phyloP scores from a whole-genome alignment of 495 filamentous ascomycete genomes.

The Neurospora terricola region DNA sequence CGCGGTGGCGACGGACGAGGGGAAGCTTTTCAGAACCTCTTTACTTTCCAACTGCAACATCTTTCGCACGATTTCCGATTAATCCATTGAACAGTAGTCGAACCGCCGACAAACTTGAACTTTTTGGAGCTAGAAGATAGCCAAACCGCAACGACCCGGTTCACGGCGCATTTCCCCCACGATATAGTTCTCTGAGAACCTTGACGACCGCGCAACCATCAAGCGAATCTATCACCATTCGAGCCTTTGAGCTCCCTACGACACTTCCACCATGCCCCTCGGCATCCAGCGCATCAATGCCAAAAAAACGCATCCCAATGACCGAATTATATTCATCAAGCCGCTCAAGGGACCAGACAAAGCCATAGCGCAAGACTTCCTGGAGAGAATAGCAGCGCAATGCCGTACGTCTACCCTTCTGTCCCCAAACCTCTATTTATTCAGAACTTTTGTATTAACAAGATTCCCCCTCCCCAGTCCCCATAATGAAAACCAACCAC shows the following conservation, averaged over 20 bases:
- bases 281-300: conserved; percentile 61
- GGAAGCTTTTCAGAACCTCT: neutral
- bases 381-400: conserved; percentile 70
- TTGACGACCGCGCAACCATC: neutral
- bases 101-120: neutral
- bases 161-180: neutral
- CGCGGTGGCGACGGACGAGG: neutral
- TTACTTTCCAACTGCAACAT: neutral
- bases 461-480: too few species aligned
- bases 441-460: too few species aligned
- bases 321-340: conserved; percentile 67
- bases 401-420: conserved; percentile 34
- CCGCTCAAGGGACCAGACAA: conserved; percentile 52
- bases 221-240: neutral
- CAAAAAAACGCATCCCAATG: conserved; percentile 54
- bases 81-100: neutral
- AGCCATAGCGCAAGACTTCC: conserved; percentile 53
- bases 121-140: neutral
- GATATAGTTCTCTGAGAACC: neutral
- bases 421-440: too few species aligned
- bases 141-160: neutral
- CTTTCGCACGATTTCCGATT: neutral
- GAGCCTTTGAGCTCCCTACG: neutral
- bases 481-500: conserved; percentile 61
- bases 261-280: conserved; percentile 44